Evolutionary conservation across 352 stramenopile species (phyloP), one percentile per base, ranked within the genome.

Genomic region (Globisporangium nagaii): DNA sequence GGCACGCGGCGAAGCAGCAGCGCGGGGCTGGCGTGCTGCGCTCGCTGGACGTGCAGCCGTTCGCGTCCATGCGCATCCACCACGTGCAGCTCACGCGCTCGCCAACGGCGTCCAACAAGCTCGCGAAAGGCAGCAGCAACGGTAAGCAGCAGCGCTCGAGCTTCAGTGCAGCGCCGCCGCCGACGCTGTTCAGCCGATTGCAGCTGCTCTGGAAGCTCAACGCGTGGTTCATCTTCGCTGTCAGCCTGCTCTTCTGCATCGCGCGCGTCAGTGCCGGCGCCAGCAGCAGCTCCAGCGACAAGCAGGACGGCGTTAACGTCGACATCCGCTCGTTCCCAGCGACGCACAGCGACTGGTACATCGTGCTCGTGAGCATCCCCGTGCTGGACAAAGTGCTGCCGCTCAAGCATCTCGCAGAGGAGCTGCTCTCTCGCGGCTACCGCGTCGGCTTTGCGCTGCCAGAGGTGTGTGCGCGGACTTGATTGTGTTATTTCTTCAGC

Each of bases 301-400:
- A 48, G 19, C 27, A 25, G n/a, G 35, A 40, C 25, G 24, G 22
- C 30, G 22, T 22, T 6, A 25, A n/a, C 20, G 24, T n/a, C 28
- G 30, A 19, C 19, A 20, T 25, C 12, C 19, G 12, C 11, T 53
- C 51, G 41, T 40, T 37, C 20, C 25, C 17, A 46, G 56, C 25
- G n/a, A n/a, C n/a, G 24, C 22, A 28, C n/a, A 62, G 46, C 50
- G 65, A 86, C n/a, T 63, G 82, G 50, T 93, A 94, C 68, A 63
- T 94, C 31, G 82, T 90, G 41, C 66, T 94, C 19, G 82, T 93
- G 55, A 90, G 79, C 62, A 84, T 94, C 44, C 84, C 84, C n/a
- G 75, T 90, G 46, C 58, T 91, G 44, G 80, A 94, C 54, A 86
- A 86, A 55, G 79, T 93, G 54, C 68, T 90, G 49, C 84, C 84